phyloP scores from a whole-genome alignment of 129 eudicot genomes.

The Deinandra increscens region DNA sequence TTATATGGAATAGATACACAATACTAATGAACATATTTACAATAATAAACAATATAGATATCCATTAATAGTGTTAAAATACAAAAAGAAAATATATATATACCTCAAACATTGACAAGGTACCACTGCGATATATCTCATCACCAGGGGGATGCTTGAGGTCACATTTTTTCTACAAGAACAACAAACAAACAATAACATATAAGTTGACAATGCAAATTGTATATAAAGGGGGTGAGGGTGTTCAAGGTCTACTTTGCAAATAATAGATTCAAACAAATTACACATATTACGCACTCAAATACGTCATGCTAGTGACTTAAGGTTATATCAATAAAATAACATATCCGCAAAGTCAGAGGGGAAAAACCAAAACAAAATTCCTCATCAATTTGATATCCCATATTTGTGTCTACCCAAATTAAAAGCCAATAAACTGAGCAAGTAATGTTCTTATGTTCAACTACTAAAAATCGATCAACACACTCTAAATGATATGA shows the following conservation, averaged over 20 bases:
- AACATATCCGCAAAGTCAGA: not conserved
- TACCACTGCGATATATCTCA: slow-evolving; percentile 90
- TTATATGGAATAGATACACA: no score
- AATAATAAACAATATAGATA: no score
- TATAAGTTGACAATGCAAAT: not conserved
- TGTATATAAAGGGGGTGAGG: not conserved
- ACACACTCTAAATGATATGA: not conserved
- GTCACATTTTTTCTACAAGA: slow-evolving; percentile 81
- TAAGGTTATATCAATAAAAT: no score
- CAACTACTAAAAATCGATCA: not conserved
- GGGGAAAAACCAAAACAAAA: not conserved
- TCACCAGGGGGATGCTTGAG: slow-evolving; percentile 99
- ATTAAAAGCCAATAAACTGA: not conserved
- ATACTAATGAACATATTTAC: no score
- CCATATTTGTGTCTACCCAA: not conserved
- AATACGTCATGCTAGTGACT: not conserved
- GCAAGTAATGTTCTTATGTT: not conserved
- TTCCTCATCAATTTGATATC: not conserved
- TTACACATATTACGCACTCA: not conserved
- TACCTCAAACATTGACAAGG: slow-evolving; percentile 99
- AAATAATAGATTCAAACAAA: not conserved
- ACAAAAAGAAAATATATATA: not conserved
- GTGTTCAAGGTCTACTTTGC: not conserved
- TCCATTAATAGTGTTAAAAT: slow-evolving; percentile 16
- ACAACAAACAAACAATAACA: not conserved